phyloP scores from a whole-genome alignment of 2,329 filamentous ascomycete species.

The Verticillium nonalfalfae region DNA sequence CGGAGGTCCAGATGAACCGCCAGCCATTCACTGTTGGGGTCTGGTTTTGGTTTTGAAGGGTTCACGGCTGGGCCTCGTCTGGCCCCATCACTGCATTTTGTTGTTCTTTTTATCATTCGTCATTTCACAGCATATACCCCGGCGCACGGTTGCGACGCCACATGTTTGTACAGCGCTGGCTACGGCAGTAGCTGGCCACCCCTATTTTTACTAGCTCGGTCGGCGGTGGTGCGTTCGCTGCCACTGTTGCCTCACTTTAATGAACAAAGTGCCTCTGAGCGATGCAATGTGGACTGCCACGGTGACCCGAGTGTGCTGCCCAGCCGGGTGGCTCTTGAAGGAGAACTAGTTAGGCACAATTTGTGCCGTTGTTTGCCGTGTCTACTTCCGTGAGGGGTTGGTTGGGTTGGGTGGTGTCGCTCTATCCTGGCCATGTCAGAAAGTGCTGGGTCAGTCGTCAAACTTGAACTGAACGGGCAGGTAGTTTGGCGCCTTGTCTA shows the following conservation, averaged over 20 bases:
- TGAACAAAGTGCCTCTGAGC: not conserved
- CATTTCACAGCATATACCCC: slow-evolving; percentile 10
- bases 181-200: not conserved
- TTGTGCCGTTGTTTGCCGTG: not conserved
- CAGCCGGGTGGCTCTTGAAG: too few relatives aligned
- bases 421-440: too few relatives aligned
- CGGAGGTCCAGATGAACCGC: not conserved
- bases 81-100: not conserved
- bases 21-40: not conserved
- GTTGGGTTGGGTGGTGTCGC: too few relatives aligned
- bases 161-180: slow-evolving; percentile 1
- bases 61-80: not conserved
- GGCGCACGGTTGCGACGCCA: slow-evolving; percentile 8
- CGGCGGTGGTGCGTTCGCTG: not conserved
- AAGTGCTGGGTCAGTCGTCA: too few relatives aligned
- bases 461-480: too few relatives aligned
- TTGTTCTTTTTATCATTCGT: not conserved
- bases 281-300: not conserved
- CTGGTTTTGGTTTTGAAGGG: not conserved
- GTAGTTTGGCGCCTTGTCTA: too few relatives aligned
- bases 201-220: not conserved
- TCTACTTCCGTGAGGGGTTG: too few relatives aligned
- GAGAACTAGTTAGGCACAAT: too few relatives aligned
- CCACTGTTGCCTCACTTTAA: slow-evolving; percentile 1
- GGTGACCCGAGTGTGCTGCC: not conserved